Percentiles rank a stretch among this genome's conserved stretches.
These are phyloP conservation scores for Pichia californica DNA, from an alignment of 805 yeast genomes.

Conservation along the genomic window DNA sequence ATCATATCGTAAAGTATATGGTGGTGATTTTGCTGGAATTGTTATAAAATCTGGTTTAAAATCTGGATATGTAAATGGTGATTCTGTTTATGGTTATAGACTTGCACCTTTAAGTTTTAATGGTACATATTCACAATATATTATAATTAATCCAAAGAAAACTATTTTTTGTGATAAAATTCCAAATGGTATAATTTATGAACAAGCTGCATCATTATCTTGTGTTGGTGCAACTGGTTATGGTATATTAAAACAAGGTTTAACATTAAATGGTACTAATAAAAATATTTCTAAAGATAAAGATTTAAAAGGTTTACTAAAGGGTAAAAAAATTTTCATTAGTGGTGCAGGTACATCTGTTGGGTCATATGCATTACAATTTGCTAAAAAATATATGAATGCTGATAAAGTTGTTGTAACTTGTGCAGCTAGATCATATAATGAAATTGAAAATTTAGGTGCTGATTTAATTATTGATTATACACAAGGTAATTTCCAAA, in stretches of 20 bases:
- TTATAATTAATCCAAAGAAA: conserved; percentile 30
- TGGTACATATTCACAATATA: conserved; percentile 45
- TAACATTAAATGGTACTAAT: not conserved
- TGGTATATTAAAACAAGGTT: conserved; percentile 11
- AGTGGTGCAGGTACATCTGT: conserved; percentile 74
- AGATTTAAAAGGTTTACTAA: conserved; percentile 7
- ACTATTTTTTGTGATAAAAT: conserved; percentile 27
- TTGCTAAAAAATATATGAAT: conserved; percentile 43
- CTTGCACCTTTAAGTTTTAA: not conserved
- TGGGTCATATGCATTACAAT: conserved; percentile 49
- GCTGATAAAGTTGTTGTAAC: conserved; percentile 50
- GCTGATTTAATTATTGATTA: conserved; percentile 57
- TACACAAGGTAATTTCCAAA: conserved; percentile 34
- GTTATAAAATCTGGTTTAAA: conserved; percentile 19
- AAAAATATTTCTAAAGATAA: not conserved
- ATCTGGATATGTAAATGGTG: conserved; percentile 15
- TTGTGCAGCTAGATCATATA: conserved; percentile 33
- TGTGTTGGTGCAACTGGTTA: conserved; percentile 60
- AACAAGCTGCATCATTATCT: conserved; percentile 62
- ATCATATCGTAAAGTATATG: conserved; percentile 13
- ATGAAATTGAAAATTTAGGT: conserved; percentile 33
- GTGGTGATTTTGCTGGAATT: conserved; percentile 22
- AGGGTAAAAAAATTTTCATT: conserved; percentile 45
- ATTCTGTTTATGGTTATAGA: conserved; percentile 16
- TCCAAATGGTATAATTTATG: conserved; percentile 41